phyloP scores from a whole-genome alignment of 2,329 filamentous ascomycete genomes.

The Grosmannia penicillata region DNA sequence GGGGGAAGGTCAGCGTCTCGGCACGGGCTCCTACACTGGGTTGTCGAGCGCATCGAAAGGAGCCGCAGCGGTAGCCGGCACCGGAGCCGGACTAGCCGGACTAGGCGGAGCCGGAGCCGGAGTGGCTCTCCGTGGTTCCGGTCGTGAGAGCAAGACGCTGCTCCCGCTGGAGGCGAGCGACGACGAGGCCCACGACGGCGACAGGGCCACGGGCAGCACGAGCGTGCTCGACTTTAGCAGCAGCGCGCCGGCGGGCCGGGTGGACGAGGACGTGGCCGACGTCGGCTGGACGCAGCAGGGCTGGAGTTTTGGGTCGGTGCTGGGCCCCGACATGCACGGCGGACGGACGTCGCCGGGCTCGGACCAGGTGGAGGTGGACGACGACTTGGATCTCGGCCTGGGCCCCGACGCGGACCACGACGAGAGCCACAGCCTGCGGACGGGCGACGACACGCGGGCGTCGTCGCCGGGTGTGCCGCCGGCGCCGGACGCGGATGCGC shows the following conservation, averaged over 20 bases:
- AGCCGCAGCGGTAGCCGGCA: too few species aligned
- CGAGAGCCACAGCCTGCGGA: background rate
- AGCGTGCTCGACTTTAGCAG: constrained; percentile 9
- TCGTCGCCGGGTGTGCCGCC: constrained; percentile 8
- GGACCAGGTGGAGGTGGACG: constrained; percentile 7
- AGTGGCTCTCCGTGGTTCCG: constrained; percentile 53
- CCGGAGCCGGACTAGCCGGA: too few species aligned
- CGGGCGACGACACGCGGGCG: constrained; percentile 1
- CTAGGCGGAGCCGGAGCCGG: constrained; percentile 65
- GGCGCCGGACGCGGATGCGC: constrained; percentile 10
- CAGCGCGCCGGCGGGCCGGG: too few species aligned
- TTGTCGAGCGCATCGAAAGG: constrained; percentile 75
- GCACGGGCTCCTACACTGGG: constrained; percentile 72
- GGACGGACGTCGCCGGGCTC: constrained; percentile 5
- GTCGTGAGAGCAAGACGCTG: constrained; percentile 24
- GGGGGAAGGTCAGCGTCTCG: constrained; percentile 83
- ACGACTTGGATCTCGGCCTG: constrained; percentile 5
- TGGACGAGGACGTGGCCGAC: background rate
- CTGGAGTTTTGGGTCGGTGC: constrained; percentile 28
- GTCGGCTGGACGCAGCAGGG: constrained; percentile 12
- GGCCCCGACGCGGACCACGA: background rate
- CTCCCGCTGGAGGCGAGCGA: background rate
- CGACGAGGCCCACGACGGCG: background rate
- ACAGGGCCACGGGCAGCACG: background rate
- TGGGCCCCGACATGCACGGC: background rate